These are phyloP conservation scores for Ophiocordyceps sinensis DNA, from an alignment of 2,329 filamentous ascomycete species.

Conservation along the genomic window DNA sequence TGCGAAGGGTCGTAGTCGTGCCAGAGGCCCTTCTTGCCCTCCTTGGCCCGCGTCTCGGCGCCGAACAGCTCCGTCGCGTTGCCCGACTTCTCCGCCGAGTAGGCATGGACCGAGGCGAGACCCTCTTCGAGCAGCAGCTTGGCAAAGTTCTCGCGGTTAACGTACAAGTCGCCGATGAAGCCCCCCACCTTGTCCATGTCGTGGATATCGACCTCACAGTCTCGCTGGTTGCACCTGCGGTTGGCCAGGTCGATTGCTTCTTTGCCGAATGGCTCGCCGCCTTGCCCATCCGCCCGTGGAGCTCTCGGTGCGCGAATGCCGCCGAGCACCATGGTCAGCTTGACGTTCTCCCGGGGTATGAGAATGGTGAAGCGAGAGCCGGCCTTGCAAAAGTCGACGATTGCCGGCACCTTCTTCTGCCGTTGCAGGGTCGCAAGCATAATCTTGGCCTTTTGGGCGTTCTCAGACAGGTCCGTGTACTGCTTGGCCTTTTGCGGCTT, in stretches of 20 bases:
- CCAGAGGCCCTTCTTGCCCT: slow-evolving; percentile 78
- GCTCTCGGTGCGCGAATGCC: slow-evolving; percentile 85
- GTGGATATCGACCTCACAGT: slow-evolving; percentile 90
- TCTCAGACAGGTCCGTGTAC: slow-evolving; percentile 84
- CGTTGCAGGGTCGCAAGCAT: slow-evolving; percentile 77
- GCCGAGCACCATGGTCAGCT: slow-evolving; percentile 86
- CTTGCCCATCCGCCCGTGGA: slow-evolving; percentile 58
- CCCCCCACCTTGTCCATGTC: slow-evolving; percentile 93
- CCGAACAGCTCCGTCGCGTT: slow-evolving; percentile 77
- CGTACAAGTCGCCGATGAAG: slow-evolving; percentile 88
- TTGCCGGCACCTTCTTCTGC: slow-evolving; percentile 80
- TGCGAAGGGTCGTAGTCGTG: slow-evolving; percentile 86
- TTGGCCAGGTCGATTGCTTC: slow-evolving; percentile 89
- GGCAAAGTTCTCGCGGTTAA: slow-evolving; percentile 91
- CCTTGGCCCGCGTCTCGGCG: slow-evolving; percentile 81
- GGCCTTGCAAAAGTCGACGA: slow-evolving; percentile 97
- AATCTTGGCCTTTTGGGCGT: slow-evolving; percentile 86
- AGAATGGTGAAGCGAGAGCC: slow-evolving; percentile 87
- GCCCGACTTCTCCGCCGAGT: slow-evolving; percentile 90
- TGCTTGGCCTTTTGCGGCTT: slow-evolving; percentile 74
- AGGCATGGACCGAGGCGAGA: slow-evolving; percentile 79
- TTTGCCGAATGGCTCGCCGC: slow-evolving; percentile 85
- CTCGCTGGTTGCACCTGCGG: slow-evolving; percentile 77
- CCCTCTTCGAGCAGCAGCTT: slow-evolving; percentile 90
- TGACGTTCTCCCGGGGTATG: slow-evolving; percentile 82